Evolutionary conservation across 306 rosid species (phyloP).

Genomic region (Trichosanthes cucumerina): DNA sequence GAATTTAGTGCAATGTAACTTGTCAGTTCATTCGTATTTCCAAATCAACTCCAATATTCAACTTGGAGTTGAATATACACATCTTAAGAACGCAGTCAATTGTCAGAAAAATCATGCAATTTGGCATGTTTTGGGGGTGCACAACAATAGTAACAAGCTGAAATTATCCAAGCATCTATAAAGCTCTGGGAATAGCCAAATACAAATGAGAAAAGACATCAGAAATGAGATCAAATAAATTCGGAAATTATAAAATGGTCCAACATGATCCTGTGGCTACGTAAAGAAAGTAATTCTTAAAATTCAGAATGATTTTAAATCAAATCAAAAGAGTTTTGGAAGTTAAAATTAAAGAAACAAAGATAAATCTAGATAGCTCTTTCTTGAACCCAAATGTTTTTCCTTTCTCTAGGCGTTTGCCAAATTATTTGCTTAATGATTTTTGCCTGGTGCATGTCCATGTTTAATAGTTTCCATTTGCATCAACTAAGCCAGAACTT

Average conservation of each 20-base stretch:
- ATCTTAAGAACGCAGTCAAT: not conserved
- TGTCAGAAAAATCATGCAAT: not conserved
- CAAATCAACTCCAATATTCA: not conserved
- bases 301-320: not conserved
- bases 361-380: not conserved
- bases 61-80: not conserved
- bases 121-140: too few species aligned
- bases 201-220: not conserved
- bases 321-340: not conserved
- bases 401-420: not conserved
- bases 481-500: not conserved
- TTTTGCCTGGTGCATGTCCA: not conserved
- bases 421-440: not conserved
- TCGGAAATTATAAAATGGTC: not conserved
- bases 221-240: not conserved
- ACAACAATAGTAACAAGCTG: not conserved
- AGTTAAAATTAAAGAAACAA: not conserved
- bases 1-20: not conserved
- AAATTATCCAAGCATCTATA: not conserved
- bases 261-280: not conserved
- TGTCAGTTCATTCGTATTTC: slow-evolving; percentile 5
- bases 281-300: not conserved
- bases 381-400: not conserved
- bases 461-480: not conserved
- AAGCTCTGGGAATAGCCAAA: not conserved